Evolutionary conservation across 306 rosid species (phyloP).

Genomic region (Morella rubra): DNA sequence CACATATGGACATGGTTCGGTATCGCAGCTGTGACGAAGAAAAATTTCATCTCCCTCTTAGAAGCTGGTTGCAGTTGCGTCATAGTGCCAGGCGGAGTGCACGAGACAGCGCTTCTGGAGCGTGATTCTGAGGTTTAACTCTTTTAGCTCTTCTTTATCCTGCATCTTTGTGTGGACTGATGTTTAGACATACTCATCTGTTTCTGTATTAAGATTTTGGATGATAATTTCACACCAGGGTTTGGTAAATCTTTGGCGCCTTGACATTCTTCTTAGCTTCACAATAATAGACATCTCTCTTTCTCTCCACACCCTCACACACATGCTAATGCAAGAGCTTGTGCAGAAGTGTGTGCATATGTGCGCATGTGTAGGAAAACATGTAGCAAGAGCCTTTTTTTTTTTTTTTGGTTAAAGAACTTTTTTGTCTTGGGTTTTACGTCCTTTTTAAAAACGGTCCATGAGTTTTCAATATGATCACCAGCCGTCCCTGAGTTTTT

Average conservation of each 20-base stretch:
- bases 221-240: background rate
- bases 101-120: slow-evolving; percentile 76
- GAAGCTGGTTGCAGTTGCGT: slow-evolving; percentile 80
- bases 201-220: background rate
- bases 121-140: slow-evolving; percentile 66
- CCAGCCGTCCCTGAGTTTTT: too few species aligned
- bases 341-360: background rate
- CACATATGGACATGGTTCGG: slow-evolving; percentile 99
- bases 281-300: background rate
- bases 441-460: too few species aligned
- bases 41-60: slow-evolving; percentile 60
- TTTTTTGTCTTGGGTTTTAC: too few species aligned
- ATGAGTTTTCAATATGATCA: too few species aligned
- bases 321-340: too few species aligned
- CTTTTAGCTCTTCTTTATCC: slow-evolving; percentile 3
- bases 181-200: background rate
- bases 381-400: too few species aligned
- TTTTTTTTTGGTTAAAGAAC: too few species aligned
- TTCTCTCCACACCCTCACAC: background rate
- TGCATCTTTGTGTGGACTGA: background rate
- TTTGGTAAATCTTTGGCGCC: background rate
- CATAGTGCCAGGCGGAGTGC: slow-evolving; percentile 95
- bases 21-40: slow-evolving; percentile 65
- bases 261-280: background rate
- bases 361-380: too few species aligned